Evolutionary conservation across 768 basidiomycete species (phyloP), one percentile per base, ranked within the genome.

Genomic region (Daedaleopsis nitida): DNA sequence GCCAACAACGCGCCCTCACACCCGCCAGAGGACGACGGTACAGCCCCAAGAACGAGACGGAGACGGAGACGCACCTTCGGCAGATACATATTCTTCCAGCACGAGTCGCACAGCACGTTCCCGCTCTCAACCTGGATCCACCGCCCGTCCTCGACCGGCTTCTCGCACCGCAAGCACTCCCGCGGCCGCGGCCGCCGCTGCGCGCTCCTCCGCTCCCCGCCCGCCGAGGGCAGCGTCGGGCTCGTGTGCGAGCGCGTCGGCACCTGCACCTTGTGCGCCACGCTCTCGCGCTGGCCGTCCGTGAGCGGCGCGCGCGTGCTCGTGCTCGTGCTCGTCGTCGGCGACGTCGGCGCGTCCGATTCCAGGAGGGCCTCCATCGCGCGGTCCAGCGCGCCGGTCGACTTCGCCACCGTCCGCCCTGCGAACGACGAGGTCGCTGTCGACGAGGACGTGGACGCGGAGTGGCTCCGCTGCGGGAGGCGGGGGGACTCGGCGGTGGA

Each of bases 61-160:
- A 35, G 55, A 55, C 27, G 27, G 7, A 32, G 27, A 73, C 84
- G 44, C 64, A 91, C 92, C 80, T 94, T 94, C 62, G 95, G 95
- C 63, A 97, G 75, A 77, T 96, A 97, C 88, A 96, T 90, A 69
- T 91, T 87, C 80, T 96, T 97, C 95, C 95, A 97, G 73, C 95
- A 96, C 68, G 75, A 76, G 70, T 95, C 96, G 73, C 96, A 97
- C 67, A 97, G 75, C 39, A 94, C 86, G 42, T 76, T 84, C 58
- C 84, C 88, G n/a, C 79, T 83, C 71, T 88, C 93, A 75, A 86
- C 87, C 70, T 80, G 81, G 62, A 92, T 89, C 93, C 88, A 96
- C 66, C 90, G 78, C 65, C 89, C 88, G 71, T 94, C 89, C 39
- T 89, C 87, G 57, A 96, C 88, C 63, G 67, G 75, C 71, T 81